Base-by-base conservation (phyloP, 2,329 filamentous ascomycete genomes). In the Nemania sp. region DNA sequence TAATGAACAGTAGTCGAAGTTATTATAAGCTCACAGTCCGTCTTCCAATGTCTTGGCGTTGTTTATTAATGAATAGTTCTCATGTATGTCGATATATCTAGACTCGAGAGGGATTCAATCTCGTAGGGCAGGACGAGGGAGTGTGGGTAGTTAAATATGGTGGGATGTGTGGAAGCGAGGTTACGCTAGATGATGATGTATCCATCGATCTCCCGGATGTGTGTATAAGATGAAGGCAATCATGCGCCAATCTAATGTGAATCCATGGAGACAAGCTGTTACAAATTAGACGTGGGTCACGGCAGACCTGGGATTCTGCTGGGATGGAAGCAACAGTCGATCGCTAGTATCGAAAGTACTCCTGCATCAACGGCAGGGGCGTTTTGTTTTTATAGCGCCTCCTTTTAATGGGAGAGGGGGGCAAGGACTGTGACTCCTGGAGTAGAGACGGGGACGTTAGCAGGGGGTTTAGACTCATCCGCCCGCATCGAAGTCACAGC, bases 221-320 rank as follows among this genome's bases (percentile, higher is more conserved):
- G 57, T 67, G 59, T 78, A 76, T 74, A 80, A 79, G 79, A 79
- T 78, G 78, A 80, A 78, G 83, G 80, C 80, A 83, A 85, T 85
- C 83, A 81, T 82, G 82, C 80, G 82, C 79, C 78, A 84, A 84
- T 83, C 82, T 80, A 81, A 80, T 78, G 80, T 75, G 79, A 80
- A 85, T 83, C 83, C 83, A 79, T 81, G 82, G 77, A 78, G 77
- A 80, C 79, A 80, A 83, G 80, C 81, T 85, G 83, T 86, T 83
- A 86, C 83, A 86, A 84, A 85, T 84, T 85, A 80, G 80, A 79
- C 79, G 84, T 86, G 84, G 84, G 83, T 82, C 84, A 74, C 79
- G 78, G 77, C 77, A 80, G 79, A 77, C 75, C 80, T 82, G 79
- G n/a, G n/a, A n/a, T n/a, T n/a, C n/a, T n/a, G n/a, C n/a, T n/a